These are phyloP conservation scores for Amaranthus cruentus DNA, from an alignment of 148 eudicot genomes.

Conservation along the genomic window DNA sequence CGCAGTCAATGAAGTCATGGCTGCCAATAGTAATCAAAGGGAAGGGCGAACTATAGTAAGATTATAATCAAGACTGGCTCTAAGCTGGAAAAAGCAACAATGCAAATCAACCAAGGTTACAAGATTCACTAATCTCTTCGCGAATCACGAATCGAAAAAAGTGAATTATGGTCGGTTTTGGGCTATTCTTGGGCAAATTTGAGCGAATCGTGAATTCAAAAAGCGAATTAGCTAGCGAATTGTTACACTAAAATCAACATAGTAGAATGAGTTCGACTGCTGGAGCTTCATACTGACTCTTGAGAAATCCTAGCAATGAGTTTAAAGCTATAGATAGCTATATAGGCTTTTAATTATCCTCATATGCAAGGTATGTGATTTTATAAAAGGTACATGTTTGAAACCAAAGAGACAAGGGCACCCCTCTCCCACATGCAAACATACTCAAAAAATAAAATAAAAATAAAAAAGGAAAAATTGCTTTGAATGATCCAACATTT, in stretches of 20 bases:
- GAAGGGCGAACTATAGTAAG: not conserved
- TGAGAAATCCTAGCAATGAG: not conserved
- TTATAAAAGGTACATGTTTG: not conserved
- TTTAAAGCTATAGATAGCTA: not conserved
- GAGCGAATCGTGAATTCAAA: no score
- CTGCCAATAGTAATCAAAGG: conserved; percentile 40
- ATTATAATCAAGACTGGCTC: conserved; percentile 1
- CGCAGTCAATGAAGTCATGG: conserved; percentile 62
- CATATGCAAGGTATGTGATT: not conserved
- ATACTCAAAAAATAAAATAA: no score
- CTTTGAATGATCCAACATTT: no score
- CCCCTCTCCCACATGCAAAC: no score
- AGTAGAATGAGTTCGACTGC: no score
- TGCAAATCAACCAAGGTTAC: not conserved
- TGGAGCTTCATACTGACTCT: not conserved
- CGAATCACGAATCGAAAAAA: no score
- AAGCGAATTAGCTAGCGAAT: no score
- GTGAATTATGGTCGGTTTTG: no score
- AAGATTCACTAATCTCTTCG: no score
- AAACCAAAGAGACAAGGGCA: not conserved
- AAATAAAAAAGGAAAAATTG: no score
- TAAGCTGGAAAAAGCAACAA: not conserved
- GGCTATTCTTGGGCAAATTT: no score
- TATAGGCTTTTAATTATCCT: not conserved
- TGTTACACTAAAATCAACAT: no score